Base-by-base conservation (phyloP, 192 early-diverging fungal genomes). In the Mortierella hygrophila region DNA sequence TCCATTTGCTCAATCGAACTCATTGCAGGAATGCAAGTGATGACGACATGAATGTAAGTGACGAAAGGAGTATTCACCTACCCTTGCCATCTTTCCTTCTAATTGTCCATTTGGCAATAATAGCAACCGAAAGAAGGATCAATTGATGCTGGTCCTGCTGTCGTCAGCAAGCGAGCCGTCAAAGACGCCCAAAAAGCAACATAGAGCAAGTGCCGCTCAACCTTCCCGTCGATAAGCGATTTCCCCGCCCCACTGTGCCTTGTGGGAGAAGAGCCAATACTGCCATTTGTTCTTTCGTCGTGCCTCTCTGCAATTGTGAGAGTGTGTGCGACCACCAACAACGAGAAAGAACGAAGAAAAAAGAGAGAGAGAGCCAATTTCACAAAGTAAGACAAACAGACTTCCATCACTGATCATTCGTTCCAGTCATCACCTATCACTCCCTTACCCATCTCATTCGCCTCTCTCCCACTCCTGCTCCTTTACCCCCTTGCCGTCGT, bases 181-280 rank as follows among this genome's bases (percentile, higher is more conserved):
- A 6, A 26, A n/a, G 23, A 26, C 2, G 55, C n/a, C 20, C 8
- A 26, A 57, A n/a, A n/a, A n/a, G n/a, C n/a, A 57, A 57, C 6
- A 57, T 1, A 57, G n/a, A 57, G 55, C n/a, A 23, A 57, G n/a
- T 57, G 55, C 55, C 55, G 7, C 55, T 8, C 55, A 57, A 57
- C 55, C 55, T 57, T 57, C 55, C 55, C n/a, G 55, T 57, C 55
- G n/a, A 57, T 57, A 57, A 57, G 55, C 55, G n/a, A 26, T 57
- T 57, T 26, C 55, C 55, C 9, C 55, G 9, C 55, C n/a, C n/a
- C 55, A 57, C 23, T 57, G n/a, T 52, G 55, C 55, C 55, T 57
- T 57, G 21, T 23, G 55, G 1, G n/a, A 57, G 5, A 23, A 23
- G n/a, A 57, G 21, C n/a, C n/a, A 18, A 23, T 8, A 26, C n/a